Percentiles rank a stretch among this genome's conserved stretches.
phyloP scores from a whole-genome alignment of 495 filamentous ascomycete species.

The Xylaria scruposa region DNA sequence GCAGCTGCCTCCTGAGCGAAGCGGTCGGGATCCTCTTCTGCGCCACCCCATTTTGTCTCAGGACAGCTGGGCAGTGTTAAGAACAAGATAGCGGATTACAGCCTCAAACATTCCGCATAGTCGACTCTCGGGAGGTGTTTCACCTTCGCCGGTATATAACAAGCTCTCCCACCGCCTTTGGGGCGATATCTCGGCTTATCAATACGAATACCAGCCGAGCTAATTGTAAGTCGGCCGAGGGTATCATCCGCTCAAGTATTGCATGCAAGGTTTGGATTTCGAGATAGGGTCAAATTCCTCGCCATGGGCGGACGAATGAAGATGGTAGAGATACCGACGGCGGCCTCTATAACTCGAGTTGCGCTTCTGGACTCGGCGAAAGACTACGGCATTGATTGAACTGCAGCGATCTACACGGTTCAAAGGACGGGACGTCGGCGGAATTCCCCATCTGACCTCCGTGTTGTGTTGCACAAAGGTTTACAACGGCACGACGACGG shows the following conservation, averaged over 20 bases:
- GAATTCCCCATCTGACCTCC: background rate
- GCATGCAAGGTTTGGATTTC: background rate
- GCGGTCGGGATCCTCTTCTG: background rate
- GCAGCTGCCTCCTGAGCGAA: background rate
- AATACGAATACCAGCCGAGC: background rate
- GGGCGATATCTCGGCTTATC: background rate
- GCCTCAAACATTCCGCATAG: background rate
- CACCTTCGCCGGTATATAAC: background rate
- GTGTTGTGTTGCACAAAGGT: background rate
- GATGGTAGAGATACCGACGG: background rate
- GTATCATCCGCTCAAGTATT: background rate
- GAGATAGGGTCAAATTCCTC: background rate
- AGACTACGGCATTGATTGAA: background rate
- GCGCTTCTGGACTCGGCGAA: background rate
- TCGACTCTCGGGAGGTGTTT: background rate
- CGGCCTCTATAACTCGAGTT: background rate
- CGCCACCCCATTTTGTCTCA: background rate
- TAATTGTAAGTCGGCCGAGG: background rate
- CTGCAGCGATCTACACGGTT: background rate
- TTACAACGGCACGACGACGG: background rate
- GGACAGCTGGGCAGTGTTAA: background rate
- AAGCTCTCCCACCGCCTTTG: background rate
- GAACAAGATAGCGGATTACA: background rate
- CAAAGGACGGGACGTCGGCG: background rate
- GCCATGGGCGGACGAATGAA: background rate